These are phyloP conservation scores for Trametes gibbosa DNA, from an alignment of 768 basidiomycete species.

Conservation along the genomic window DNA sequence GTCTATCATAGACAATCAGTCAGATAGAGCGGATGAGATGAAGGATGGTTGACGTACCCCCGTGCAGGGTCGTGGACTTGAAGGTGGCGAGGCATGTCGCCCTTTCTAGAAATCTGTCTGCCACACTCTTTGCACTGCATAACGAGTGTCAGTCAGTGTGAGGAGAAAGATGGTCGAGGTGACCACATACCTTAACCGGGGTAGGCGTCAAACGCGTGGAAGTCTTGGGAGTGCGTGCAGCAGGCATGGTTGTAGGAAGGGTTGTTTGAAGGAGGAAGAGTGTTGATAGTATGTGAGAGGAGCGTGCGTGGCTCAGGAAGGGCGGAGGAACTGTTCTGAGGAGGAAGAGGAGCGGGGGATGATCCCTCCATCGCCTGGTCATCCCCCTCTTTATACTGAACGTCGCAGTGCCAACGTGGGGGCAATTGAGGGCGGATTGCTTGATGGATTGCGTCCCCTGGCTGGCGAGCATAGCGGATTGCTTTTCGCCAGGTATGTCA, in stretches of 20 bases:
- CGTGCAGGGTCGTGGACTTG: too few species aligned
- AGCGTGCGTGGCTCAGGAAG: constrained; percentile 4
- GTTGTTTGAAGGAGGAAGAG: neutral
- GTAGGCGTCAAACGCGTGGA: neutral
- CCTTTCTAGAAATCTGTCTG: too few species aligned
- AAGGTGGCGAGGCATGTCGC: too few species aligned
- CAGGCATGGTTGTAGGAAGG: neutral
- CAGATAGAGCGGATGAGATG: too few species aligned
- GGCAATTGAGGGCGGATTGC: constrained; percentile 8
- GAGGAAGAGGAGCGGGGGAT: constrained; percentile 2
- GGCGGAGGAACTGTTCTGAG: neutral
- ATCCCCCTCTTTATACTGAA: constrained; percentile 4
- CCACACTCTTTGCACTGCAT: too few species aligned
- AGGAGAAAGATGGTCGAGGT: too few species aligned
- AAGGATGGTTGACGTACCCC: too few species aligned
- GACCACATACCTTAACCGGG: neutral
- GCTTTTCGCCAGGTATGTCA: constrained; percentile 17
- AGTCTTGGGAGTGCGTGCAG: neutral
- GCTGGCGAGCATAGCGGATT: constrained; percentile 11
- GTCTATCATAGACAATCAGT: too few species aligned
- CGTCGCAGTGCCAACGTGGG: neutral
- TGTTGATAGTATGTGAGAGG: neutral
- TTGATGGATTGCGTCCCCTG: constrained; percentile 12
- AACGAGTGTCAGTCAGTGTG: too few species aligned
- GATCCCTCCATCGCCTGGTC: neutral